These are phyloP conservation scores for Aspergillus puulaauensis DNA, from an alignment of 2,329 filamentous ascomycete species.

Conservation along the genomic window DNA sequence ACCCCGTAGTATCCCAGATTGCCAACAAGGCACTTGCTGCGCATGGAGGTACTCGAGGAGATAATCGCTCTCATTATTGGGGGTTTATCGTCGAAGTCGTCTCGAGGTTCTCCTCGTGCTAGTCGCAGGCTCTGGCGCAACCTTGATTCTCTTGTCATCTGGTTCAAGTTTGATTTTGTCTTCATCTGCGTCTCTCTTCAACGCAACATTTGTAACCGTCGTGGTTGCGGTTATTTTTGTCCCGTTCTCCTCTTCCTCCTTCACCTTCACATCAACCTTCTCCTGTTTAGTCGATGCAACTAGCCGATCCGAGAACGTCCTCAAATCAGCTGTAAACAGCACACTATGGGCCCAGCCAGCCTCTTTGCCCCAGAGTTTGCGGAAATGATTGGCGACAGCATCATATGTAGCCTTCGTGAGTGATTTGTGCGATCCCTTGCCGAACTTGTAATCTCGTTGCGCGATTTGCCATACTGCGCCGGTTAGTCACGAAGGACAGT, in stretches of 20 bases:
- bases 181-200: constrained; percentile 27
- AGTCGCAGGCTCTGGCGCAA: constrained; percentile 22
- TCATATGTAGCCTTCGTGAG: constrained; percentile 87
- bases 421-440: constrained; percentile 76
- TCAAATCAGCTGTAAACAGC: constrained; percentile 89
- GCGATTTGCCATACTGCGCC: constrained; percentile 91
- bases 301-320: constrained; percentile 73
- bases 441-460: constrained; percentile 91
- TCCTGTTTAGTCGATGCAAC: constrained; percentile 34
- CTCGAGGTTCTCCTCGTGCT: constrained; percentile 32
- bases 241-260: constrained; percentile 26
- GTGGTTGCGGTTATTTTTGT: constrained; percentile 24
- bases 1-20: not conserved
- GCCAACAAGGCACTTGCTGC: not conserved
- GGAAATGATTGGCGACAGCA: constrained; percentile 85
- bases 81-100: constrained; percentile 23
- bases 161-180: constrained; percentile 15
- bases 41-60: not conserved
- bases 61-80: not conserved
- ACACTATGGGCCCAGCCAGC: constrained; percentile 98
- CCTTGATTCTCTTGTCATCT: constrained; percentile 21
- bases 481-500: constrained; percentile 10
- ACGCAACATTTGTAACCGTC: constrained; percentile 20
- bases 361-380: constrained; percentile 84
- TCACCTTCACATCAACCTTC: constrained; percentile 31